Evolutionary conservation across 2,329 filamentous ascomycete genomes (phyloP).

Genomic region (Domatiomyces catenatus): DNA sequence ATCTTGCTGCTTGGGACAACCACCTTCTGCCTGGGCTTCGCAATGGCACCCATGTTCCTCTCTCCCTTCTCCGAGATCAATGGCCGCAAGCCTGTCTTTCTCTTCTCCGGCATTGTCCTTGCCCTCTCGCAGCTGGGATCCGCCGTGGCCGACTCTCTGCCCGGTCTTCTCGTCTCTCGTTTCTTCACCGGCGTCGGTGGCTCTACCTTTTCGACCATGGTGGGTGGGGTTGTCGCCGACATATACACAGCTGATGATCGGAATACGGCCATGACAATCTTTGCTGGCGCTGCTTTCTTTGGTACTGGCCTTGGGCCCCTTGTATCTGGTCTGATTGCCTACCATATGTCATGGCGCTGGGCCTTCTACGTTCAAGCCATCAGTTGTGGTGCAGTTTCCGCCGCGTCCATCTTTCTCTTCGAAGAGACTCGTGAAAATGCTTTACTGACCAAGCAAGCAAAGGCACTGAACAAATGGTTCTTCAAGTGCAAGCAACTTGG

Average conservation of each 20-base stretch:
- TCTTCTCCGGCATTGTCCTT: conserved; percentile 58
- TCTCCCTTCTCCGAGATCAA: conserved; percentile 82
- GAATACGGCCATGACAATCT: conserved; percentile 81
- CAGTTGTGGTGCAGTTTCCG: conserved; percentile 45
- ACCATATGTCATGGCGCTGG: conserved; percentile 63
- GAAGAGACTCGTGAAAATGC: conserved; percentile 72
- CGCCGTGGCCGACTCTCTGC: conserved; percentile 52
- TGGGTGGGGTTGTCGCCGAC: conserved; percentile 82
- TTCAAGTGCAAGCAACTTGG: conserved; percentile 35
- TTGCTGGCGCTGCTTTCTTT: conserved; percentile 61
- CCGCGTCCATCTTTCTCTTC: conserved; percentile 54
- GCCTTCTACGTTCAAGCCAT: conserved; percentile 79
- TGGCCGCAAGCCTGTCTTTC: conserved; percentile 69
- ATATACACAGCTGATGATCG: conserved; percentile 63
- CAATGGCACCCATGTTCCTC: conserved; percentile 68
- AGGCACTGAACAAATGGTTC: conserved; percentile 62
- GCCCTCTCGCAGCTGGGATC: conserved; percentile 51
- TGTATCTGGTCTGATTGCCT: conserved; percentile 52
- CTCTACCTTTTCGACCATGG: conserved; percentile 65
- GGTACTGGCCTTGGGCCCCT: conserved; percentile 70
- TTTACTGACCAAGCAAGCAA: conserved; percentile 60
- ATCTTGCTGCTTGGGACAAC: conserved; percentile 58
- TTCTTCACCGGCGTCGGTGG: conserved; percentile 63
- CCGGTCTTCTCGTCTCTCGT: conserved; percentile 55
- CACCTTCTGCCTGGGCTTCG: conserved; percentile 44